These are phyloP conservation scores for Microascus cirrosus DNA, from an alignment of 2,329 filamentous ascomycete species.

Conservation along the genomic window DNA sequence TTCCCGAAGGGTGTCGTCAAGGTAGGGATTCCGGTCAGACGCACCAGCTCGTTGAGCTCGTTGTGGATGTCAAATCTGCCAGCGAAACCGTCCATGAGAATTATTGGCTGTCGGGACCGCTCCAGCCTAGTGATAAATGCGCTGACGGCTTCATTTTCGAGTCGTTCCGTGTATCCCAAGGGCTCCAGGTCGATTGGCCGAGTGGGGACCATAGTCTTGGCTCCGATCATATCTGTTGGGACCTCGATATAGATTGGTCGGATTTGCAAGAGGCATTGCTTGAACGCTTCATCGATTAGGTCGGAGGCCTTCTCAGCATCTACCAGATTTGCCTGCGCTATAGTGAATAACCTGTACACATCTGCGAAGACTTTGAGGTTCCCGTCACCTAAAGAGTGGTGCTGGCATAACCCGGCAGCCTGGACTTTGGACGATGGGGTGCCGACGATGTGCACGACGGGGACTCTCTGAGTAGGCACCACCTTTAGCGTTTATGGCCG, in stretches of 20 bases:
- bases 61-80: conserved; percentile 62
- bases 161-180: conserved; percentile 55
- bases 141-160: conserved; percentile 74
- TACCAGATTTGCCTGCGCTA: conserved; percentile 58
- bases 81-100: conserved; percentile 75
- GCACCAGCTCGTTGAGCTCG: conserved; percentile 62
- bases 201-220: conserved; percentile 68
- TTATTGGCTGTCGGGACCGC: conserved; percentile 60
- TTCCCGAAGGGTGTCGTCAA: conserved; percentile 92
- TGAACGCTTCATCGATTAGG: conserved; percentile 68
- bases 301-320: conserved; percentile 57
- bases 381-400: conserved; percentile 65
- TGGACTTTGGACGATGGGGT: conserved; percentile 36
- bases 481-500: conserved; percentile 61
- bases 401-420: conserved; percentile 36
- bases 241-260: conserved; percentile 76
- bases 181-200: conserved; percentile 56
- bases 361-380: conserved; percentile 75
- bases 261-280: conserved; percentile 61
- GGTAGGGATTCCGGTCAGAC: conserved; percentile 64
- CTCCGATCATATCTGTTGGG: conserved; percentile 68
- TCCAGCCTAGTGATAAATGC: conserved; percentile 64
- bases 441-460: conserved; percentile 58
- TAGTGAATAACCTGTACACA: conserved; percentile 65
- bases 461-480: conserved; percentile 63